Conservation (phyloP, 345 rosid species). For the Nasturtium officinale region DNA sequence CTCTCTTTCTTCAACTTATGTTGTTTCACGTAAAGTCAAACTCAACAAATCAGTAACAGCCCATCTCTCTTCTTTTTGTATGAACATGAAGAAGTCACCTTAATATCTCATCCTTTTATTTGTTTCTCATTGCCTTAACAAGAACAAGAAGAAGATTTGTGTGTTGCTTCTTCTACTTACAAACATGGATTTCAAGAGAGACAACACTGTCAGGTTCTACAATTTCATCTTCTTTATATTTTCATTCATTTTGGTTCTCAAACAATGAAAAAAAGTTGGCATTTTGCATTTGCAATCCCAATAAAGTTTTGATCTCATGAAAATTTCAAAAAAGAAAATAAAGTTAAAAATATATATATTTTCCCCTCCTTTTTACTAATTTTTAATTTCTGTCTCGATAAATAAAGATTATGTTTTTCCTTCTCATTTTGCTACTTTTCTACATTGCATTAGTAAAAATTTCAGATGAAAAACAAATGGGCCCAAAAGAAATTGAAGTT, state of each 20-base stretch:
- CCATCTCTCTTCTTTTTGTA: conserved; percentile 29
- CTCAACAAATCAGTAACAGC: conserved; percentile 41
- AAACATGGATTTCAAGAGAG: conserved; percentile 57
- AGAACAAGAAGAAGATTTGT: conserved; percentile 9
- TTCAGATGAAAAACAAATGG: background rate
- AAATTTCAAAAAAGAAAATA: no score
- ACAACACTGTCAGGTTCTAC: conserved; percentile 59
- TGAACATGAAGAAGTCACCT: conserved; percentile 33
- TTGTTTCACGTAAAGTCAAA: conserved; percentile 39
- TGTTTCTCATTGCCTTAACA: conserved; percentile 17
- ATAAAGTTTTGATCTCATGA: conserved; percentile 20
- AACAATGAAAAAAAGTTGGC: conserved; percentile 11
- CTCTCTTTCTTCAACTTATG: conserved; percentile 20
- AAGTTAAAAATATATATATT: no score
- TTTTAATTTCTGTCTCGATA: background rate
- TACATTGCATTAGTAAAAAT: background rate
- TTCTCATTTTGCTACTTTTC: background rate
- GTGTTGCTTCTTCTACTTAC: conserved; percentile 9
- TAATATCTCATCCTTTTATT: conserved; percentile 26
- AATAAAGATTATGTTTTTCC: background rate
- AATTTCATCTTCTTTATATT: conserved; percentile 3
- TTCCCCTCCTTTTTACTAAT: background rate
- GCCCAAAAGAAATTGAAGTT: background rate
- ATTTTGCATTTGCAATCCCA: conserved; percentile 35
- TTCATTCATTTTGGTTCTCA: conserved; percentile 19